Evolutionary conservation across 768 basidiomycete species (phyloP).

Genomic region (Leccinum barrowsii): DNA sequence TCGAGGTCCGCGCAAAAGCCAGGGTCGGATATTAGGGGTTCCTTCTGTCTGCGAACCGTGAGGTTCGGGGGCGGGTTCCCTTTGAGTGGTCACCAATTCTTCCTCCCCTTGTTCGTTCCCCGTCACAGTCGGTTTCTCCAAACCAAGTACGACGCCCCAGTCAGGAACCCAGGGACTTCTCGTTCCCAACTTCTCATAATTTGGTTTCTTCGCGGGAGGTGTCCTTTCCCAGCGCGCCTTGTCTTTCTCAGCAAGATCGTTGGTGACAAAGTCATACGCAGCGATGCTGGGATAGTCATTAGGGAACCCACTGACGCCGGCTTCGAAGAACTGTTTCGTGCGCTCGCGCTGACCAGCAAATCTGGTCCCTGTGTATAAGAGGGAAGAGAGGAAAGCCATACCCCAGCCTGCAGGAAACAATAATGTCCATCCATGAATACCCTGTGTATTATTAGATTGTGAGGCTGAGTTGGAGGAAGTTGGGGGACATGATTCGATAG

Average conservation of each 20-base stretch:
- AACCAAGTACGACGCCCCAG: conserved; percentile 69
- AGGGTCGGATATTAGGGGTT: conserved; percentile 37
- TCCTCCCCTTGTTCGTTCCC: conserved; percentile 21
- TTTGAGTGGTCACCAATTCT: conserved; percentile 56
- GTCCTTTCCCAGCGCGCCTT: conserved; percentile 67
- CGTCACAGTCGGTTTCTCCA: conserved; percentile 25
- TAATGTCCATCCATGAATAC: conserved; percentile 84
- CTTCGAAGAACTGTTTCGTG: conserved; percentile 78
- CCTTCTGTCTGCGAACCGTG: conserved; percentile 8
- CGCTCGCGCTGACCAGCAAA: conserved; percentile 84
- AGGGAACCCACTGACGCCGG: conserved; percentile 72
- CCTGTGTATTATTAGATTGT: conserved; percentile 30
- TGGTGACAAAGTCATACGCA: conserved; percentile 51
- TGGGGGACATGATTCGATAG: conserved; percentile 43
- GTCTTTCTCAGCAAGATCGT: conserved; percentile 50
- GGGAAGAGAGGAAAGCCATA: conserved; percentile 84
- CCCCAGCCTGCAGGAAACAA: conserved; percentile 82
- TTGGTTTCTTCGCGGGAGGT: conserved; percentile 84
- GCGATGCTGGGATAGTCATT: conserved; percentile 67
- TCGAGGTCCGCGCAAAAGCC: conserved; percentile 67
- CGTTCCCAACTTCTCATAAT: conserved; percentile 61
- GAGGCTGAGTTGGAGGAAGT: conserved; percentile 14
- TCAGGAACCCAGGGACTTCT: conserved; percentile 73
- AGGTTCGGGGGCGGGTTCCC: conserved; percentile 33
- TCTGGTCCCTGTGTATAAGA: conserved; percentile 79